Percentiles rank a stretch among this genome's conserved stretches.
phyloP scores from a whole-genome alignment of 164 flowering plant genomes.

The Piper betle region DNA sequence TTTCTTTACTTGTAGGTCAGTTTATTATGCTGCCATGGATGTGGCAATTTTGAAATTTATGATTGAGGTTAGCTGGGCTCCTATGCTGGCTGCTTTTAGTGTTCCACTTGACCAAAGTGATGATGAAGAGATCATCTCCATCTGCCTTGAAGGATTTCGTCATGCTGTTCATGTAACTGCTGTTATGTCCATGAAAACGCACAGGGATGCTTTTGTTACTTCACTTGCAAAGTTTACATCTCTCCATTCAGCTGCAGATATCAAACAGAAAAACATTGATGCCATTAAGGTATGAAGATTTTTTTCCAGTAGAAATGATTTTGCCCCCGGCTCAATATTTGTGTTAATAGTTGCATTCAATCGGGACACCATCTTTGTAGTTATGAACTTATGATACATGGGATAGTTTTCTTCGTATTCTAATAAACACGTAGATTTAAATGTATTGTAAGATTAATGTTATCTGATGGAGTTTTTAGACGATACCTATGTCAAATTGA shows the following conservation, averaged over 20 bases:
- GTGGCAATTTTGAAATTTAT: conserved; percentile 81
- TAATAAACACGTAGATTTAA: too few relatives aligned
- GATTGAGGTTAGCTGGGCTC: conserved; percentile 98
- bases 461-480: conserved; percentile 6
- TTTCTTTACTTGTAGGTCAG: conserved; percentile 42
- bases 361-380: background rate
- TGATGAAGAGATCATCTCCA: conserved; percentile 63
- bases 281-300: conserved; percentile 66
- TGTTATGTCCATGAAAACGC: conserved; percentile 98
- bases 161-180: conserved; percentile 97
- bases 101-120: conserved; percentile 95
- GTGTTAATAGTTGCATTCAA: too few relatives aligned
- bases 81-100: conserved; percentile 98
- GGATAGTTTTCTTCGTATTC: too few relatives aligned
- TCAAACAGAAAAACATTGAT: conserved; percentile 99
- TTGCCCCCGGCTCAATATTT: background rate
- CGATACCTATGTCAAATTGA: too few relatives aligned
- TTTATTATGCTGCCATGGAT: conserved; percentile 71
- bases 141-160: conserved; percentile 79
- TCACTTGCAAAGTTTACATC: conserved; percentile 96
- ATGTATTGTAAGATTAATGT: conserved; percentile 16
- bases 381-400: too few relatives aligned
- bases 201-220: conserved; percentile 98
- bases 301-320: background rate
- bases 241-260: conserved; percentile 96